Conservation (phyloP, 192 early-diverging fungal genomes). For the Gonapodya prolifera region DNA sequence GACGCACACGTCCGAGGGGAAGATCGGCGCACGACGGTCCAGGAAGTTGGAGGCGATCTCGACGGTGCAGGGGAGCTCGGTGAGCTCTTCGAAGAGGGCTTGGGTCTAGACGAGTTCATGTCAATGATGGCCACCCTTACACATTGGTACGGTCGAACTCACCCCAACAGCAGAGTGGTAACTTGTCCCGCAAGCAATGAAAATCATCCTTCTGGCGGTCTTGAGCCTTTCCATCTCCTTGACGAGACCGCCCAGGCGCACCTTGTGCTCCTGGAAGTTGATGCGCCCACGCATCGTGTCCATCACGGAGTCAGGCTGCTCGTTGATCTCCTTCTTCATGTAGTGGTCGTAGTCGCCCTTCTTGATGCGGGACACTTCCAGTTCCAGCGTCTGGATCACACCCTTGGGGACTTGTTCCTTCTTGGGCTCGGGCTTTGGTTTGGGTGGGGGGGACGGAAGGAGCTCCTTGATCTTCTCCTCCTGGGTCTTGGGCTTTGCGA, state of each 20-base stretch:
- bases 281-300: conserved; percentile 99
- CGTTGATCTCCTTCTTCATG: conserved; percentile 99
- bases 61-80: conserved; percentile 82
- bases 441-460: too few species aligned
- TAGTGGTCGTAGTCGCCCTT: conserved; percentile 97
- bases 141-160: conserved; percentile 15
- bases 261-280: conserved; percentile 86
- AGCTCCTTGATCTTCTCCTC: too few species aligned
- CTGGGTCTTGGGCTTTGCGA: too few species aligned
- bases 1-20: conserved; percentile 98
- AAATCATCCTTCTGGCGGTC: conserved; percentile 93
- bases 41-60: conserved; percentile 93
- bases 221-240: conserved; percentile 83
- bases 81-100: conserved; percentile 94
- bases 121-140: background rate
- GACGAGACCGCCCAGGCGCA: conserved; percentile 85
- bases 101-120: conserved; percentile 55
- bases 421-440: conserved; percentile 92
- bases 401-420: conserved; percentile 72
- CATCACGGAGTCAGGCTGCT: conserved; percentile 98
- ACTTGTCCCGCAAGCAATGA: conserved; percentile 91
- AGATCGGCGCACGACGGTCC: conserved; percentile 89
- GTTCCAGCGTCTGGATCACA: conserved; percentile 94
- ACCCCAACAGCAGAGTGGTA: conserved; percentile 91
- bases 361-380: conserved; percentile 96